phyloP scores from a whole-genome alignment of 2,329 filamentous ascomycete genomes.

The Cladosporium sp. region DNA sequence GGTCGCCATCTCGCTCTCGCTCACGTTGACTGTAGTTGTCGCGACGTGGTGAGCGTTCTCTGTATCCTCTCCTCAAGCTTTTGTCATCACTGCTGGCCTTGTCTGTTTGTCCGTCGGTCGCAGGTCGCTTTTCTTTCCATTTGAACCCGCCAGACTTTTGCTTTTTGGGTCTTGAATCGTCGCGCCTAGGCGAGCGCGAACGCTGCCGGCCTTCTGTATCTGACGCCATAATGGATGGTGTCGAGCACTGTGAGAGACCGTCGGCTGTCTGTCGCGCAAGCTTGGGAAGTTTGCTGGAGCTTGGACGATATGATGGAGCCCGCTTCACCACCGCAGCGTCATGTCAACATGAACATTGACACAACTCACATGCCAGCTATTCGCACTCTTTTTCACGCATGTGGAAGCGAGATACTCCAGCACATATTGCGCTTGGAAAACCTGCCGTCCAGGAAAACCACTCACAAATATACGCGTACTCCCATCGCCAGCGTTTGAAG shows the following conservation, averaged over 20 bases:
- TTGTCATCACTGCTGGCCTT: constrained; percentile 22
- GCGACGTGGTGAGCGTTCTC: constrained; percentile 36
- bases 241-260: neutral
- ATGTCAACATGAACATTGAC: neutral
- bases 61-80: constrained; percentile 36
- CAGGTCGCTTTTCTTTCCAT: constrained; percentile 38
- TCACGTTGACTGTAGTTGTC: constrained; percentile 26
- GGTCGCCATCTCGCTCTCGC: constrained; percentile 19
- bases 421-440: neutral
- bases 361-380: neutral
- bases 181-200: constrained; percentile 35
- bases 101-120: constrained; percentile 26
- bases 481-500: neutral
- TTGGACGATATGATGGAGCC: neutral
- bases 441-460: neutral
- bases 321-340: neutral
- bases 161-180: constrained; percentile 31
- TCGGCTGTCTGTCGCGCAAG: neutral
- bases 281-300: constrained; percentile 11
- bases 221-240: constrained; percentile 14
- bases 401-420: neutral
- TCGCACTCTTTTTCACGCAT: neutral
- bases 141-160: constrained; percentile 37
- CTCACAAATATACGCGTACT: too few relatives aligned
- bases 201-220: constrained; percentile 23